Base-by-base conservation (phyloP, 371 early-diverging fungal species). In the Syncephalastrum sp. region DNA sequence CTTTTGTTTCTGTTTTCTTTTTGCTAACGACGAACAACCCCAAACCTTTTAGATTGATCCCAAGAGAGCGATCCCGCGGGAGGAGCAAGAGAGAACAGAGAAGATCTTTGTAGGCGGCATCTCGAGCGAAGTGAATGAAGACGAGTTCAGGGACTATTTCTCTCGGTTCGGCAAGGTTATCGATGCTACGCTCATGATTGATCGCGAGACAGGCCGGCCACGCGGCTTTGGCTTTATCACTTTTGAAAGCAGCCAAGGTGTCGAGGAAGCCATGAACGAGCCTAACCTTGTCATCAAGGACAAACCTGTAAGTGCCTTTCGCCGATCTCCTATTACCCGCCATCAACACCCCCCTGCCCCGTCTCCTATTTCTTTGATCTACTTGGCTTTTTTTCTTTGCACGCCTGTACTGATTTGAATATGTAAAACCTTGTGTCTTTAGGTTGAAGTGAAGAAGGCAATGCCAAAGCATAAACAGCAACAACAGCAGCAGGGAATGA, bases 81-180 rank as follows among this genome's bases (percentile, higher is more conserved):
- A 87, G 47, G 83, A 85, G 54, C 85, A 86, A 50, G 90, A 90
- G 69, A 87, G 83, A 58, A 87, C 90, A 19, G 90, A 91, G 60
- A 93, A 93, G 79, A 83, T 95, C 49, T 96, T 96, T 78, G 93
- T 95, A 5, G 95, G 94, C 47, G 93, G 95, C 4, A 85, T 96
- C 42, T 82, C 91, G 6, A 70, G 87, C 5, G 89, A 90, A 12
- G 89, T 89, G 5, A 83, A 87, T 15, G 92, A 93, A 63, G 92
- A 91, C 25, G 92, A 92, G 57, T 84, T 95, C 64, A 77, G 81
- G 41, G 81, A 87, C 44, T 86, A 77, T 57, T 95, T 95, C 65
- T 65, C 74, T 15, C 82, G 83, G 63, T 91, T 88, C 73, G 93
- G 93, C 12, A 83, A 69, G 27, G 90, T 92, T 5, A 70, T 84